Conservation (phyloP, 1,284 basidiomycete genomes). For the Meira nashicola region DNA sequence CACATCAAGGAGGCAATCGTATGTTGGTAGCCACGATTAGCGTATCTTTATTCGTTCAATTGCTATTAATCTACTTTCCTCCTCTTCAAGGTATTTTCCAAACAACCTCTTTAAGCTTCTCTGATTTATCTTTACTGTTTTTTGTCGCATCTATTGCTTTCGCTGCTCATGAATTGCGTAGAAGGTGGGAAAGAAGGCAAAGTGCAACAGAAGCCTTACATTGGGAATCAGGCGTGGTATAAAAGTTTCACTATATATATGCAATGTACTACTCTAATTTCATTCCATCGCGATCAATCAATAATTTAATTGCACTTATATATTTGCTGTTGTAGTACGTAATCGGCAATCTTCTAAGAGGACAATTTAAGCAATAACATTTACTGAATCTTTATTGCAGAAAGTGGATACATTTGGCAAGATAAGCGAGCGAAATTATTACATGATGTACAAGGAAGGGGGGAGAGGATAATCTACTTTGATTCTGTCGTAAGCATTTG, state of each 20-base stretch:
- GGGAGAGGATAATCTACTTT: background rate
- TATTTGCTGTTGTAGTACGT: too few relatives aligned
- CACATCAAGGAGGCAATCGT: slow-evolving; percentile 59
- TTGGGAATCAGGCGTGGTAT: slow-evolving; percentile 13
- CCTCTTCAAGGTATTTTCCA: slow-evolving; percentile 89
- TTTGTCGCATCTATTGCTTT: slow-evolving; percentile 68
- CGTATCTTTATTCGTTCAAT: slow-evolving; percentile 74
- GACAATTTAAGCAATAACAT: too few relatives aligned
- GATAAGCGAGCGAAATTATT: background rate
- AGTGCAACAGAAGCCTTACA: slow-evolving; percentile 15
- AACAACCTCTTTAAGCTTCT: slow-evolving; percentile 69
- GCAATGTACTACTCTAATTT: too few relatives aligned
- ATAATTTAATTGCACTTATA: too few relatives aligned
- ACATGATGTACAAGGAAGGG: background rate
- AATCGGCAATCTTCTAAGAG: too few relatives aligned
- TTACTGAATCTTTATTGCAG: too few relatives aligned
- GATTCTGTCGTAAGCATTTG: too few relatives aligned
- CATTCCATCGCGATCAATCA: too few relatives aligned
- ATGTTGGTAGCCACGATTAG: slow-evolving; percentile 85
- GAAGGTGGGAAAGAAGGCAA: slow-evolving; percentile 67
- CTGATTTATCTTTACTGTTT: slow-evolving; percentile 71
- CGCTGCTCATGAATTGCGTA: slow-evolving; percentile 70
- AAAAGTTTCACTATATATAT: background rate
- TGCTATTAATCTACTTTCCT: slow-evolving; percentile 82
- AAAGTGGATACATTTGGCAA: too few relatives aligned